phyloP scores from a whole-genome alignment of 2,329 filamentous ascomycete genomes.

The Apiospora phragmitis region DNA sequence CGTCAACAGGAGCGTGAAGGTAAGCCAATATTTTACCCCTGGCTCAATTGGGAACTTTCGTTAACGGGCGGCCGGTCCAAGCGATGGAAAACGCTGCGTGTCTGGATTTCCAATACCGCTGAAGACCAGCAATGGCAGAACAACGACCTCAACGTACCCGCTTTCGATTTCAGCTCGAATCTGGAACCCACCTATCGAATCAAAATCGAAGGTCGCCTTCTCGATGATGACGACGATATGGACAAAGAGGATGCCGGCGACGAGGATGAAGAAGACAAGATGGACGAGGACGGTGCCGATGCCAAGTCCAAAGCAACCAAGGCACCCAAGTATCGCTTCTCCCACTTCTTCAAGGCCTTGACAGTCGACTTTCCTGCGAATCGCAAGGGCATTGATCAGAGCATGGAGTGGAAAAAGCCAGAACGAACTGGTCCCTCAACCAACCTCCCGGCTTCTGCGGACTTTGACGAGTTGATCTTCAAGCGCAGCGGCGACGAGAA shows the following conservation, averaged over 20 bases:
- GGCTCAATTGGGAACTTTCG: neutral
- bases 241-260: constrained; percentile 53
- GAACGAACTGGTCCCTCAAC: constrained; percentile 53
- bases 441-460: constrained; percentile 63
- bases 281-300: constrained; percentile 57
- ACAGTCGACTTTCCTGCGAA: constrained; percentile 71
- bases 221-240: constrained; percentile 62
- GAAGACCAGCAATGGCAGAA: constrained; percentile 94
- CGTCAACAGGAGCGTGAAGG: constrained; percentile 72
- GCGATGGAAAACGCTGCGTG: constrained; percentile 80
- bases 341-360: constrained; percentile 81
- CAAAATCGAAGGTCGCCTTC: constrained; percentile 84
- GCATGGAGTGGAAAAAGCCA: constrained; percentile 86
- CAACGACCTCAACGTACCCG: constrained; percentile 66
- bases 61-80: constrained; percentile 31
- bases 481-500: constrained; percentile 92
- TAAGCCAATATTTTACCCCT: constrained; percentile 29
- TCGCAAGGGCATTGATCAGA: constrained; percentile 56
- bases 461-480: constrained; percentile 91
- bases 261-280: constrained; percentile 49
- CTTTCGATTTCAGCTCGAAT: constrained; percentile 79
- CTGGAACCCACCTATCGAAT: constrained; percentile 81
- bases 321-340: constrained; percentile 57
- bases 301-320: constrained; percentile 38
- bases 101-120: constrained; percentile 94